Percentiles rank a stretch among this genome's conserved stretches.
phyloP scores from a whole-genome alignment of 257 asterid genomes.

The Pogostemon cablin region DNA sequence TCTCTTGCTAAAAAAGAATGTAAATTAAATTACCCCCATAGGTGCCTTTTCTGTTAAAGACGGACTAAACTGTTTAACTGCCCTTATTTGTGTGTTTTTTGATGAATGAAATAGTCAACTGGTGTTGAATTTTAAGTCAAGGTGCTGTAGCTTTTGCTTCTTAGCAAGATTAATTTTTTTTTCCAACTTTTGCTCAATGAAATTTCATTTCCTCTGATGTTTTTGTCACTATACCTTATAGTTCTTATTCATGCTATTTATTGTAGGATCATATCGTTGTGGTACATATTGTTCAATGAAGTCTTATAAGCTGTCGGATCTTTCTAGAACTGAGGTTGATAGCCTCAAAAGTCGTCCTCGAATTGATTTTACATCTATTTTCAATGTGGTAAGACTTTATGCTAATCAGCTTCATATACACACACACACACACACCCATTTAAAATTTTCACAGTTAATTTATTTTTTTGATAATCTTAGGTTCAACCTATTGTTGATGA shows the following conservation, averaged over 20 bases:
- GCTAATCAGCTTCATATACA: slow-evolving; percentile 14
- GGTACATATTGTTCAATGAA: slow-evolving; percentile 71
- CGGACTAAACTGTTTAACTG: neutral
- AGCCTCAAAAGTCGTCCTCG: slow-evolving; percentile 89
- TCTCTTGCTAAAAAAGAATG: neutral
- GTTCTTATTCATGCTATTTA: slow-evolving; percentile 28
- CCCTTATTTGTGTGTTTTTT: neutral
- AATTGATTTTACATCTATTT: slow-evolving; percentile 82
- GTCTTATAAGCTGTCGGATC: slow-evolving; percentile 85
- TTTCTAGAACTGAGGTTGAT: slow-evolving; percentile 70
- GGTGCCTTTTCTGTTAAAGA: neutral
- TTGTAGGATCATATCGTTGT: slow-evolving; percentile 52
- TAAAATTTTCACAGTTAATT: slow-evolving; percentile 1
- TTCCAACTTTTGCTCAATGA: neutral
- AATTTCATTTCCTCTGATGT: no score
- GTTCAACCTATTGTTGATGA: slow-evolving; percentile 97
- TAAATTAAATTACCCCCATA: neutral
- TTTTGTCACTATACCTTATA: no score
- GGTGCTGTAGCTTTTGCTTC: neutral
- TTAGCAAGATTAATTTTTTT: neutral
- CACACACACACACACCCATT: neutral
- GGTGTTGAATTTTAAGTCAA: neutral
- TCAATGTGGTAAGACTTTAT: slow-evolving; percentile 63
- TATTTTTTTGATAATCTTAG: slow-evolving; percentile 42
- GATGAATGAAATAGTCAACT: neutral